phyloP scores from a whole-genome alignment of 495 filamentous ascomycete genomes.

The Neurospora sp. region DNA sequence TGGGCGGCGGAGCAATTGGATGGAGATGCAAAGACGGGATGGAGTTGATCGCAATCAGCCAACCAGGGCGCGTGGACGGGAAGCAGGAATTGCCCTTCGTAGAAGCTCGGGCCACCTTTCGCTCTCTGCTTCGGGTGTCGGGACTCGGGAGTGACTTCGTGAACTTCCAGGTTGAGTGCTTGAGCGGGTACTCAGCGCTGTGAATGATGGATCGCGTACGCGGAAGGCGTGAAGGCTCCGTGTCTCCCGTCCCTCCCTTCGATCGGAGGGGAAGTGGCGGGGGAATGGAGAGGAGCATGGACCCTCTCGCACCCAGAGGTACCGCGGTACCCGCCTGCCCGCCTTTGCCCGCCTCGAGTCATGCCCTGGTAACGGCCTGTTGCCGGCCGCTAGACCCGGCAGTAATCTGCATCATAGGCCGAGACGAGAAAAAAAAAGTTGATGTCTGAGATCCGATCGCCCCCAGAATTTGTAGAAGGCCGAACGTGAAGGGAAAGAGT shows the following conservation, averaged over 20 bases:
- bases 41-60: neutral
- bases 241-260: neutral
- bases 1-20: neutral
- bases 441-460: neutral
- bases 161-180: neutral
- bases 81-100: neutral
- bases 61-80: neutral
- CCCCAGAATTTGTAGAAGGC: neutral
- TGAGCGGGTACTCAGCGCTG: neutral
- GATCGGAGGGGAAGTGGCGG: neutral
- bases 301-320: neutral
- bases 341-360: constrained; percentile 11
- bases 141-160: neutral
- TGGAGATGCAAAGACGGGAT: neutral
- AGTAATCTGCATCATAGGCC: constrained; percentile 14
- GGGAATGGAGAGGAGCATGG: neutral
- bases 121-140: neutral
- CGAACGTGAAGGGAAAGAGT: neutral
- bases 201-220: neutral
- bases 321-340: neutral
- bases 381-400: constrained; percentile 10
- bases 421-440: constrained; percentile 11
- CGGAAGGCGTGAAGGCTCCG: neutral
- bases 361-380: constrained; percentile 5
- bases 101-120: neutral